These are phyloP conservation scores for Adansonia gregorii DNA, from an alignment of 441 rosid species.

Conservation along the genomic window DNA sequence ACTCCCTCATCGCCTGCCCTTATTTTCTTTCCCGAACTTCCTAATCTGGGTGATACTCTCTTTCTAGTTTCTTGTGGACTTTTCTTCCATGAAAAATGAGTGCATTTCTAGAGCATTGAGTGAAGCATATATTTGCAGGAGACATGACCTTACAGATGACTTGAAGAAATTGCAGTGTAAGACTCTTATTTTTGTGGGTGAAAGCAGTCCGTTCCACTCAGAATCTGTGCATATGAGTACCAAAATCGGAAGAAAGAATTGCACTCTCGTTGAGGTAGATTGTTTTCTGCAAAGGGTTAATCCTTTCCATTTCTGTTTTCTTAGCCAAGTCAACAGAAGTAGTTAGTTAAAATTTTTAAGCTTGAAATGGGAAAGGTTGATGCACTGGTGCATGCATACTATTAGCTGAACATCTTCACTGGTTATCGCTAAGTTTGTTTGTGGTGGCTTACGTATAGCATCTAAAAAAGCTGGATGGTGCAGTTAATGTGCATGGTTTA, in stretches of 20 bases:
- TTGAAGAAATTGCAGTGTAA: constrained; percentile 68
- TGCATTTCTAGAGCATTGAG: constrained; percentile 16
- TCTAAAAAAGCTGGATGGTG: not conserved
- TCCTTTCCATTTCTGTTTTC: not conserved
- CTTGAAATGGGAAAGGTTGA: not conserved
- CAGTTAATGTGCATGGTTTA: not conserved
- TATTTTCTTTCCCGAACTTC: not conserved
- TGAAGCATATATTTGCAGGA: constrained; percentile 51
- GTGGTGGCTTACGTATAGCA: not conserved
- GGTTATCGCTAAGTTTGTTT: not conserved
- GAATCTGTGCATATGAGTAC: constrained; percentile 73
- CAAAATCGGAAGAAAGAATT: constrained; percentile 57
- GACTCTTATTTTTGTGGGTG: constrained; percentile 78
- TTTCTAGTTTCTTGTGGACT: not conserved
- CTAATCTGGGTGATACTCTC: not conserved
- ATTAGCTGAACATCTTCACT: not conserved
- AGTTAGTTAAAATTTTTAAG: not conserved
- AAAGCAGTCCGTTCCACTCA: constrained; percentile 59
- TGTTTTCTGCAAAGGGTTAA: not conserved
- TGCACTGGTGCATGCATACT: not conserved
- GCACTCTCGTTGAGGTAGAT: constrained; percentile 76
- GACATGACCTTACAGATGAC: constrained; percentile 71
- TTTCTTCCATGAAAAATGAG: not conserved
- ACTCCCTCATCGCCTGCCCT: not conserved
- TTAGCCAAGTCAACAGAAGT: not conserved